Evolutionary conservation across 176 grass and related monocot genomes (phyloP).

Genomic region (Carex littledalei): DNA sequence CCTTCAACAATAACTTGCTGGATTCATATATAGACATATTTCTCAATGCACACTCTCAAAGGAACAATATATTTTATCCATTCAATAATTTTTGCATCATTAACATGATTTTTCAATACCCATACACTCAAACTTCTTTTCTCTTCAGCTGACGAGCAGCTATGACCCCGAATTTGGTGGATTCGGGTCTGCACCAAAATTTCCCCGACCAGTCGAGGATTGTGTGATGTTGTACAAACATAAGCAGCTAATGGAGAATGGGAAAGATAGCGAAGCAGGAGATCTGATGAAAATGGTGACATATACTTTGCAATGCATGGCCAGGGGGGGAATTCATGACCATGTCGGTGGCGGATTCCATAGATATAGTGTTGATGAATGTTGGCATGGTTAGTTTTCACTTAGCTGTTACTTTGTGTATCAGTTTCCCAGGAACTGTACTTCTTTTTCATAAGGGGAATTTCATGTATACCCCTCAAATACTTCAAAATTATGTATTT

Average conservation of each 20-base stretch:
- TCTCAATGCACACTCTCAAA: background rate
- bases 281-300: slow-evolving; percentile 68
- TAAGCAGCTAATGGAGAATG: slow-evolving; percentile 43
- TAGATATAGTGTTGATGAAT: slow-evolving; percentile 93
- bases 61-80: background rate
- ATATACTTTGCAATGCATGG: slow-evolving; percentile 78
- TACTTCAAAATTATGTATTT: too few relatives aligned
- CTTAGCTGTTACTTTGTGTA: background rate
- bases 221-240: slow-evolving; percentile 77
- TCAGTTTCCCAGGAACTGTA: background rate
- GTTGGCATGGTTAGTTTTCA: slow-evolving; percentile 69
- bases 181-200: slow-evolving; percentile 86
- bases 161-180: slow-evolving; percentile 88
- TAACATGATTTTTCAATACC: background rate
- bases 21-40: background rate
- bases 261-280: slow-evolving; percentile 45
- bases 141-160: slow-evolving; percentile 45
- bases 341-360: slow-evolving; percentile 94
- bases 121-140: background rate
- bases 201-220: slow-evolving; percentile 83
- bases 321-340: slow-evolving; percentile 92
- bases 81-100: background rate
- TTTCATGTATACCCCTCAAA: too few relatives aligned
- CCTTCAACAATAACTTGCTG: background rate
- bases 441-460: too few relatives aligned